phyloP scores from a whole-genome alignment of 768 basidiomycete species.

The Coprinopsis sp. region DNA sequence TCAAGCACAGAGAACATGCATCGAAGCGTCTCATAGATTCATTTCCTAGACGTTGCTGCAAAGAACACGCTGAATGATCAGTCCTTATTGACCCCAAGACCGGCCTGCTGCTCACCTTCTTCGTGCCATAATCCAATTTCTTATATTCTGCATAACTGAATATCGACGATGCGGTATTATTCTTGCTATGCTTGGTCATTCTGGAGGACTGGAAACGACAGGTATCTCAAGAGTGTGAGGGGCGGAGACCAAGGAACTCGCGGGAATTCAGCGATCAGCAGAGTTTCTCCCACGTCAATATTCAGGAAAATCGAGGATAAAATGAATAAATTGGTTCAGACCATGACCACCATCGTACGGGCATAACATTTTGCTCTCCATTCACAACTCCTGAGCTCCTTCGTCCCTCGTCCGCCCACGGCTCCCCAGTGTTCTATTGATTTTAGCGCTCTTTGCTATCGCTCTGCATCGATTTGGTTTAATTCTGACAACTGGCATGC shows the following conservation, averaged over 20 bases:
- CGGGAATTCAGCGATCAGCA: neutral
- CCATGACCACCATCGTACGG: no score
- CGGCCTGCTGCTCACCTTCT: constrained; percentile 41
- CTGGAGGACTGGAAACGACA: neutral
- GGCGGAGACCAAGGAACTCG: neutral
- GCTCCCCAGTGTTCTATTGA: no score
- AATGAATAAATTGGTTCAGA: no score
- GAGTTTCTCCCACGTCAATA: constrained; percentile 10
- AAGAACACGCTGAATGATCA: neutral
- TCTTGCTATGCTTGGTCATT: constrained; percentile 90
- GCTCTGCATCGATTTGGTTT: no score
- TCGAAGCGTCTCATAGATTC: constrained; percentile 93
- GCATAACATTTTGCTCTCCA: no score
- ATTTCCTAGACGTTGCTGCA: constrained; percentile 74
- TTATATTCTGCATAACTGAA: constrained; percentile 90
- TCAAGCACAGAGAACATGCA: constrained; percentile 85
- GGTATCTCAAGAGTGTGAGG: neutral
- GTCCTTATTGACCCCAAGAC: neutral
- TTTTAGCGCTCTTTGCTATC: no score
- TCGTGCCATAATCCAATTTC: constrained; percentile 81
- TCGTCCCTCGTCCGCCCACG: no score
- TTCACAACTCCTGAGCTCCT: no score
- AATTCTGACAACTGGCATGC: no score
- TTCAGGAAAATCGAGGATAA: neutral
- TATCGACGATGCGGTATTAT: constrained; percentile 84